Evolutionary conservation across 2,329 filamentous ascomycete genomes (phyloP), one percentile per base, ranked within the genome.

Genomic region (Furcasterigmium furcatum): DNA sequence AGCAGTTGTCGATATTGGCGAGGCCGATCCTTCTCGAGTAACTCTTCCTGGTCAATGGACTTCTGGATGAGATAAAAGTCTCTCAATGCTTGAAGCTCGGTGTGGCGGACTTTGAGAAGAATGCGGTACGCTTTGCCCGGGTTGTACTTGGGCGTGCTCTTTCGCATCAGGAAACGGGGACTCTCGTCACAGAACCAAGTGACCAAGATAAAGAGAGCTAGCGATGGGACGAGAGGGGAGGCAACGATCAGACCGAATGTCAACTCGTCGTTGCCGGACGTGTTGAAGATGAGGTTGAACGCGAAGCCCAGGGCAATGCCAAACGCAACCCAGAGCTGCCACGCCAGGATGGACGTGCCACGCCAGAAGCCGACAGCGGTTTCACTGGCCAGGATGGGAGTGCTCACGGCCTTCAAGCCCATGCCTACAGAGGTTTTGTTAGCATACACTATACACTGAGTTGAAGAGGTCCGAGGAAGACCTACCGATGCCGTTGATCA

Each of bases 381-480:
- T 52, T 75, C 72, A 8, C 68, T 69, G 3, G 71, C 71, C 3
- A 75, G 59, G 14, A 74, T 72, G 1, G 72, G 68, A 0, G 71
- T 70, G 30, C 70, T 74, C 29, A 74, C 70, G 1, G 72, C 72
- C 48, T 74, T 74, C 21, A 75, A 63, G 0, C 72, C 72, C 72
- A 75, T 75, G 1, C 68, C 71, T 64, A 38, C 3, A 2, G n/a
- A 3, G 7, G 2, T 10, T 18, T 20, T 18, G 22, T 46, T 3
- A 41, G 16, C 14, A 22, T 10, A 55, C 9, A 48, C 41, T 5
- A 3, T 25, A 4, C 20, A 13, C 21, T 20, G 29, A 9, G 20
- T 12, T 10, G 7, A 9, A 9, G 58, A 25, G 53, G 34, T 2
- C 36, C 32, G n/a, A 43, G 46, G 20, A 55, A 52, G 64, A 46